Base-by-base conservation (phyloP, 2,329 filamentous ascomycete species). In the Knufia fluminis region DNA sequence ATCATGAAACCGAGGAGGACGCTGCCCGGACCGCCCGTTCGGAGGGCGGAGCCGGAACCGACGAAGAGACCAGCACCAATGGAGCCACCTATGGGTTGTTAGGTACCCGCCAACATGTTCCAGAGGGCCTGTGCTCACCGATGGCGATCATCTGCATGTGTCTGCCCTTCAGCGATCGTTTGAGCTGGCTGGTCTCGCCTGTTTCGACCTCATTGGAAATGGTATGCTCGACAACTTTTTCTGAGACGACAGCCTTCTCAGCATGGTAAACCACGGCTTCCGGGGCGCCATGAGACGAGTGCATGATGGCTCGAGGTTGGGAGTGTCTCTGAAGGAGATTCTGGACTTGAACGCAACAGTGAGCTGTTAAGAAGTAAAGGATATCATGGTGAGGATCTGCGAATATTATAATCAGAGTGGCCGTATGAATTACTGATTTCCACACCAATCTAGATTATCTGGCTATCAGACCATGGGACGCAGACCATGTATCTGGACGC, bases 1-100 rank as follows among this genome's bases (percentile, higher is more conserved):
- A 81, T 73, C 4, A 71, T 57, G 61, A 79, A 81, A 42, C 63
- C 61, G 32, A 70, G 50, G 1, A 69, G 51, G 46, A 69, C 52
- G 52, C 62, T 57, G 6, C 56, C 67, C 23, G 67, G 67, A 2
- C 68, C 68, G 43, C 67, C 68, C 32, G 48, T 52, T 23, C 54
- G 53, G 9, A 71, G 56, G 6, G 68, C 65, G 50, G 48, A 39
- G 16, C 66, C 66, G 8, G 63, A 66, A 42, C 65, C 63, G 50
- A 68, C 64, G 53, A 68, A 68, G 9, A 68, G 58, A 51, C 65
- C 66, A 31, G 63, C 64, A 22, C 66, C 66, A 47, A 65, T 65
- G 28, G 60, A 61, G 2, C 61, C 60, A 35, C 63, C 63, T 52
- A 41, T 40, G 31, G 31, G 26, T 17, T 44, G 33, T 50, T 28